Conservation (phyloP, 148 eudicot genomes). For the Camellia sinensis region DNA sequence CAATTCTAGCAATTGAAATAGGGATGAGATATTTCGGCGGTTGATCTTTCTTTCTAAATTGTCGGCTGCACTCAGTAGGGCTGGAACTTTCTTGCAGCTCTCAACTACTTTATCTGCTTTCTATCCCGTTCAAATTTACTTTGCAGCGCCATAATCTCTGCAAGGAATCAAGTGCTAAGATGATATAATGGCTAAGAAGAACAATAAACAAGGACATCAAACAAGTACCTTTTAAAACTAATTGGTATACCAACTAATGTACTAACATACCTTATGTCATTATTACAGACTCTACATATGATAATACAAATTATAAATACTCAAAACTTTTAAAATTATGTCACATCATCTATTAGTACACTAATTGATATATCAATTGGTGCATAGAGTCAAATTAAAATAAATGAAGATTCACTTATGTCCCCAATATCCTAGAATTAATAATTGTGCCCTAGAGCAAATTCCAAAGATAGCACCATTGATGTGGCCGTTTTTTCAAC, state of each 20-base stretch:
- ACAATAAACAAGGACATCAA: neutral
- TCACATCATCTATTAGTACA: no score
- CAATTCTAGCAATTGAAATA: neutral
- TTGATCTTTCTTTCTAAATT: neutral
- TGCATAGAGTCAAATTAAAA: no score
- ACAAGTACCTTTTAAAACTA: no score
- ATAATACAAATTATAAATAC: no score
- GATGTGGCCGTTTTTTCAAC: neutral
- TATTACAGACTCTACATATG: no score
- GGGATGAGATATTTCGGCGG: neutral
- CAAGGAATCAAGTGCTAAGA: constrained; percentile 12
- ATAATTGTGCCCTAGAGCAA: neutral
- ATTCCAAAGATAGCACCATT: neutral
- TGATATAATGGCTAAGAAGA: neutral
- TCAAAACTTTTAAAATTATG: no score
- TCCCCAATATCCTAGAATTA: neutral
- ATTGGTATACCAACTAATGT: no score
- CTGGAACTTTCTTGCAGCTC: constrained; percentile 84
- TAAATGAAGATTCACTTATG: neutral
- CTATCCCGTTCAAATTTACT: constrained; percentile 89
- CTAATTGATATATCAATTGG: no score
- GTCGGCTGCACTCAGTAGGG: constrained; percentile 44
- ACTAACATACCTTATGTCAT: no score
- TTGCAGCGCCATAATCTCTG: constrained; percentile 84
- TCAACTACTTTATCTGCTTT: constrained; percentile 76